Percentiles rank a stretch among this genome's conserved stretches.
Conservation (phyloP, 768 basidiomycete species). For the Fibroporia radiculosa region DNA sequence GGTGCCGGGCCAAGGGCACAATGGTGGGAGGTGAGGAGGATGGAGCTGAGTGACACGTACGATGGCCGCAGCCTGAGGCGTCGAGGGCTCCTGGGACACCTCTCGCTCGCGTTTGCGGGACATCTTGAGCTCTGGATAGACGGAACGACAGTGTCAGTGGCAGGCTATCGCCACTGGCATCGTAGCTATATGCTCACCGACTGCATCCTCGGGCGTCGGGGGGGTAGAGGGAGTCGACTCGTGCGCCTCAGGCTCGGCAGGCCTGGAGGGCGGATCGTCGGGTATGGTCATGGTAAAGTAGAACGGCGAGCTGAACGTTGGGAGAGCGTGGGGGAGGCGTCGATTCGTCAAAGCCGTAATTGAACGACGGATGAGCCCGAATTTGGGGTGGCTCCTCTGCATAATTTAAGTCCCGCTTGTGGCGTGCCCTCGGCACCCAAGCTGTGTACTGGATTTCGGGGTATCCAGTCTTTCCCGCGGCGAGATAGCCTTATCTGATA, state of each 20-base stretch:
- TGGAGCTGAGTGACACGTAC: slow-evolving; percentile 26
- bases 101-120: slow-evolving; percentile 74
- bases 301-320: too few relatives aligned
- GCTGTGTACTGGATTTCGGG: too few relatives aligned
- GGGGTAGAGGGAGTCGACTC: not conserved
- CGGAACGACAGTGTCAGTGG: not conserved
- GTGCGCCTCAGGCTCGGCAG: not conserved
- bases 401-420: too few relatives aligned
- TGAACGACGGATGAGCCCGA: too few relatives aligned
- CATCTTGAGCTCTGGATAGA: not conserved
- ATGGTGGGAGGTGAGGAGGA: slow-evolving; percentile 7
- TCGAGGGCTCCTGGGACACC: slow-evolving; percentile 62
- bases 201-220: not conserved
- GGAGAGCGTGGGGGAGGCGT: too few relatives aligned
- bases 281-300: not conserved
- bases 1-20: not conserved
- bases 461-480: too few relatives aligned
- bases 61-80: slow-evolving; percentile 24
- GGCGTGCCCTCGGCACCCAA: too few relatives aligned
- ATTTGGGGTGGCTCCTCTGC: too few relatives aligned
- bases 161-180: not conserved
- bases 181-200: slow-evolving; percentile 1
- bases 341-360: too few relatives aligned
- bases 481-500: too few relatives aligned
- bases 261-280: not conserved